Conservation (phyloP, 176 grass and related monocot species). For the Leersia perrieri region DNA sequence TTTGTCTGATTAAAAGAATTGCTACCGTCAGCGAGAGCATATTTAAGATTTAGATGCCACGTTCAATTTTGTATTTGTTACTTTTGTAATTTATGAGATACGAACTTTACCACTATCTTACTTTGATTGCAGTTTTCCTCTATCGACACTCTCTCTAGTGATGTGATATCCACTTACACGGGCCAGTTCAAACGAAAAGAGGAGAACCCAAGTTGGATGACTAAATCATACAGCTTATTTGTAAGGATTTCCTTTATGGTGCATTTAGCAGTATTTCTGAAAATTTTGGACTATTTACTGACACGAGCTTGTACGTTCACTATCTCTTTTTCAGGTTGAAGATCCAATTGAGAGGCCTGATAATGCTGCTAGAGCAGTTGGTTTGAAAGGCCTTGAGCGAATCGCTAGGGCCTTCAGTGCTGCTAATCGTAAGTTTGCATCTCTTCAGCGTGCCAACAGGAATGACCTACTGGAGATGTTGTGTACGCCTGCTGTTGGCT, state of each 20-base stretch:
- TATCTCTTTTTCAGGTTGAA: conserved; percentile 55
- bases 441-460: conserved; percentile 30
- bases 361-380: conserved; percentile 66
- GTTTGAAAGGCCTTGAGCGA: conserved; percentile 33
- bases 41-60: not conserved
- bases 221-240: conserved; percentile 52
- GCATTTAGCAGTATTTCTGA: conserved; percentile 13
- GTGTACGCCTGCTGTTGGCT: conserved; percentile 50
- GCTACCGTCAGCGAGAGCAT: not conserved
- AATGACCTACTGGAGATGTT: conserved; percentile 48
- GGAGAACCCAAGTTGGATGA: conserved; percentile 34
- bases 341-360: conserved; percentile 75
- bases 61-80: not conserved
- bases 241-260: conserved; percentile 44
- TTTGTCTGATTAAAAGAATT: not conserved
- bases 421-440: conserved; percentile 34
- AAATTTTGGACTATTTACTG: conserved; percentile 7
- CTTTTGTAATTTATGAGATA: not conserved
- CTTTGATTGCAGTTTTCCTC: conserved; percentile 50
- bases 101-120: conserved; percentile 4
- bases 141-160: conserved; percentile 36
- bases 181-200: conserved; percentile 45
- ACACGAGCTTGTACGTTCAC: conserved; percentile 21
- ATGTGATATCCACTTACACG: conserved; percentile 69
- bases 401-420: conserved; percentile 45